Conservation (phyloP, 2,329 filamentous ascomycete genomes). For the Aspergillus sp. region DNA sequence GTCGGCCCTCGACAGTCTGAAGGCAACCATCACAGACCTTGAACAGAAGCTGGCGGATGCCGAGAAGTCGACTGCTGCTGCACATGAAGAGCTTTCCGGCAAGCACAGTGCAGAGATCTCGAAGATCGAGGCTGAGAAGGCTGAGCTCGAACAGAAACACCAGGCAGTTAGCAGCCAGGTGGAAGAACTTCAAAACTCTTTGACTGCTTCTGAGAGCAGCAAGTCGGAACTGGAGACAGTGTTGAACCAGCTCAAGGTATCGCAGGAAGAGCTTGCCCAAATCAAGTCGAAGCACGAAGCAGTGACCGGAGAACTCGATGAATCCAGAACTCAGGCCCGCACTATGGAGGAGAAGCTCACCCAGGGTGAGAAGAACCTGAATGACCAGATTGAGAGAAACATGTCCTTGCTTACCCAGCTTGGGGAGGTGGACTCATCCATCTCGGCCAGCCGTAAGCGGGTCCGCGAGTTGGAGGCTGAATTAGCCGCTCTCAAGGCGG, state of each 20-base stretch:
- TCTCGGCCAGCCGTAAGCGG: slow-evolving; percentile 30
- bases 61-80: slow-evolving; percentile 36
- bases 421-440: slow-evolving; percentile 33
- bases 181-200: slow-evolving; percentile 77
- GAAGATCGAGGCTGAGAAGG: slow-evolving; percentile 38
- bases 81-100: slow-evolving; percentile 39
- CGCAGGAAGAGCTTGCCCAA: slow-evolving; percentile 27
- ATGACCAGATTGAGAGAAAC: slow-evolving; percentile 38
- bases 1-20: slow-evolving; percentile 31
- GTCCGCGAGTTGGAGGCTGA: slow-evolving; percentile 37
- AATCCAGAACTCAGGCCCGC: slow-evolving; percentile 22
- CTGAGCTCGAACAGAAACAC: slow-evolving; percentile 40
- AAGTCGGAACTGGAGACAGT: slow-evolving; percentile 64
- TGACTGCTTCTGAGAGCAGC: slow-evolving; percentile 71
- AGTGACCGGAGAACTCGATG: slow-evolving; percentile 27
- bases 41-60: slow-evolving; percentile 61
- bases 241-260: slow-evolving; percentile 46
- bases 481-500: slow-evolving; percentile 29
- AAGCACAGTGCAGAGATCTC: slow-evolving; percentile 44
- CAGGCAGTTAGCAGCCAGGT: slow-evolving; percentile 48
- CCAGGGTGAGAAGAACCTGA: slow-evolving; percentile 31
- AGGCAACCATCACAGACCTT: slow-evolving; percentile 45
- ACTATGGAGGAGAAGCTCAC: slow-evolving; percentile 28
- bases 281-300: slow-evolving; percentile 27
- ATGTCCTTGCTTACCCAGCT: slow-evolving; percentile 35